Conservation (phyloP, 768 basidiomycete species). For the Termitomyces sp. region DNA sequence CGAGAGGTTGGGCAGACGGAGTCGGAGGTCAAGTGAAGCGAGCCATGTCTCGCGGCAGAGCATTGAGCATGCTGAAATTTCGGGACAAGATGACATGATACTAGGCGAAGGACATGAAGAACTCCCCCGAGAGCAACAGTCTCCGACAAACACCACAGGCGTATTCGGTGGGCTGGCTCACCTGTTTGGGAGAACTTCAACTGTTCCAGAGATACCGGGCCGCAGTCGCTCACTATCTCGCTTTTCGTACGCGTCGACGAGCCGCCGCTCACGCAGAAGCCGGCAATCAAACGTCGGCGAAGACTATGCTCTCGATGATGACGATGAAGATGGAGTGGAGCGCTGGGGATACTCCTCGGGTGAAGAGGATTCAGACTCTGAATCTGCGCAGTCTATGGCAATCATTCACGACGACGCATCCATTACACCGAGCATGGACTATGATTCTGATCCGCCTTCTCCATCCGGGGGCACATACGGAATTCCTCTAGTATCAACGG, state of each 20-base stretch:
- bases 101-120: conserved; percentile 21
- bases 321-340: conserved; percentile 54
- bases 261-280: conserved; percentile 46
- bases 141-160: conserved; percentile 34
- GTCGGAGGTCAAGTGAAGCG: conserved; percentile 41
- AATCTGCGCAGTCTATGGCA: conserved; percentile 26
- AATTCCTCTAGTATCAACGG: conserved; percentile 65
- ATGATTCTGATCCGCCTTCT: conserved; percentile 67
- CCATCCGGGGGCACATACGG: conserved; percentile 40
- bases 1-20: conserved; percentile 23
- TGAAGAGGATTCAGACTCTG: conserved; percentile 59
- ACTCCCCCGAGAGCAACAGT: conserved; percentile 21
- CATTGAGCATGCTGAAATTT: conserved; percentile 26
- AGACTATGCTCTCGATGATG: conserved; percentile 50
- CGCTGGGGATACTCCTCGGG: conserved; percentile 94
- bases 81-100: conserved; percentile 24
- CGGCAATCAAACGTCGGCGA: conserved; percentile 54
- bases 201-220: conserved; percentile 32
- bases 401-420: conserved; percentile 37
- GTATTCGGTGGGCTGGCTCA: conserved; percentile 64
- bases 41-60: conserved; percentile 40
- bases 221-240: conserved; percentile 51
- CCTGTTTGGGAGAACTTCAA: conserved; percentile 52
- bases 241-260: conserved; percentile 46
- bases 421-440: conserved; percentile 58